Base-by-base conservation (phyloP, 495 filamentous ascomycete genomes). In the Penicillium desertorum region DNA sequence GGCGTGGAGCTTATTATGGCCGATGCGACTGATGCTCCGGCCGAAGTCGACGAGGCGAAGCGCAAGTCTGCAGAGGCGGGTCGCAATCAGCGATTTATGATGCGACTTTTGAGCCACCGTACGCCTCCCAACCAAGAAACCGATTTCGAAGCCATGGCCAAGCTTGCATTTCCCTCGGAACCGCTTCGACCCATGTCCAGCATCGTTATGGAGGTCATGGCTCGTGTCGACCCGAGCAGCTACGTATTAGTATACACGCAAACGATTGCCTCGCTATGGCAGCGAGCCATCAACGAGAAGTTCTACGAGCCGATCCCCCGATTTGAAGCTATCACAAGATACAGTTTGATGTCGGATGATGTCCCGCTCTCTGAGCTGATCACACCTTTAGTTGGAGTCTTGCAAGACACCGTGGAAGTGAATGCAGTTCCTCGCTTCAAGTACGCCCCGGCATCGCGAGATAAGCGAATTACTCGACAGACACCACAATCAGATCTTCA, bases 251-350 rank as follows among this genome's bases (percentile, higher is more conserved):
- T 79, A 42, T 75, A 89, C 52, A 81, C 78, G 47, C 66, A 71
- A 45, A 69, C 79, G 12, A 70, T 88, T 23, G 71, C 83, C 32
- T 71, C 69, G 17, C 57, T 89, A n/a, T 90, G 87, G 87, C 71
- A 77, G 14, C 81, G 76, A 27, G 85, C 84, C 57, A 66, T 90
- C 45, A 68, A 75, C 23, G 87, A 89, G 59, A 76, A 76, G 52
- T 84, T 79, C 62, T 86, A 78, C 60, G 67, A 72, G 22, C 82
- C 87, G 5, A 59, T 90, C 4, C 76, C 80, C 52, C 78, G 86
- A 37, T 75, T 90, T 29, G 61, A 87, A 50, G 76, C 82, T 45
- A 68, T 87, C 22, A 65, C 84, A 20, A 71, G 75, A 43, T 82
- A 79, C 55, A 69, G 86, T 34, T 70, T 90, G 14, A 65, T 72